These are phyloP conservation scores for Barnettozyma sucrosica DNA, from an alignment of 805 yeast genomes.

Conservation along the genomic window DNA sequence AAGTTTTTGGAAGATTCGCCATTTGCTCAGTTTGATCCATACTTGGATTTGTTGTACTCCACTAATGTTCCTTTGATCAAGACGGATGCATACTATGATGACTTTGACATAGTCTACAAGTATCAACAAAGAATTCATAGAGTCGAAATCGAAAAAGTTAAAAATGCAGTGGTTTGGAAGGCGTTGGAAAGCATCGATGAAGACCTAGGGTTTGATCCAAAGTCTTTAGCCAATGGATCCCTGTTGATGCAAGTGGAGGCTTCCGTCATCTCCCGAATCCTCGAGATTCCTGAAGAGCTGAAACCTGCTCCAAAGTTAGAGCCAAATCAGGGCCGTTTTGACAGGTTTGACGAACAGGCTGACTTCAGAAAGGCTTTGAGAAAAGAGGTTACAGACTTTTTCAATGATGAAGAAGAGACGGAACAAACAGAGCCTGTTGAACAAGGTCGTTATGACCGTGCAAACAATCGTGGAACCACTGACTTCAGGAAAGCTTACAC, in stretches of 20 bases:
- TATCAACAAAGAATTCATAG: constrained; percentile 19
- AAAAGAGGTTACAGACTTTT: not conserved
- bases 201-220: constrained; percentile 20
- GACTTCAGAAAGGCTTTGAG: constrained; percentile 3
- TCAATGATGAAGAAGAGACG: constrained; percentile 7
- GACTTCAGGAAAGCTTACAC: constrained; percentile 8
- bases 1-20: constrained; percentile 17
- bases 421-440: not conserved
- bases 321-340: constrained; percentile 7
- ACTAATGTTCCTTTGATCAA: constrained; percentile 29
- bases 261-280: constrained; percentile 52
- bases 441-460: constrained; percentile 7
- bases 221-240: constrained; percentile 5
- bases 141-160: constrained; percentile 15
- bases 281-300: constrained; percentile 52
- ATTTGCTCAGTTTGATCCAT: constrained; percentile 24
- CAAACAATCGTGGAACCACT: constrained; percentile 2
- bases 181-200: constrained; percentile 22
- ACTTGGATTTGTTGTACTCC: constrained; percentile 29
- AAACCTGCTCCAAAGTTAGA: not conserved
- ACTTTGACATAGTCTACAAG: constrained; percentile 22
- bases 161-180: constrained; percentile 15
- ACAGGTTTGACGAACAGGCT: constrained; percentile 4
- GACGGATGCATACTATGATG: constrained; percentile 23
- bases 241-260: constrained; percentile 28